Percentiles rank a stretch among this genome's conserved stretches.
phyloP scores from a whole-genome alignment of 164 flowering plant genomes.

The Santalum album region DNA sequence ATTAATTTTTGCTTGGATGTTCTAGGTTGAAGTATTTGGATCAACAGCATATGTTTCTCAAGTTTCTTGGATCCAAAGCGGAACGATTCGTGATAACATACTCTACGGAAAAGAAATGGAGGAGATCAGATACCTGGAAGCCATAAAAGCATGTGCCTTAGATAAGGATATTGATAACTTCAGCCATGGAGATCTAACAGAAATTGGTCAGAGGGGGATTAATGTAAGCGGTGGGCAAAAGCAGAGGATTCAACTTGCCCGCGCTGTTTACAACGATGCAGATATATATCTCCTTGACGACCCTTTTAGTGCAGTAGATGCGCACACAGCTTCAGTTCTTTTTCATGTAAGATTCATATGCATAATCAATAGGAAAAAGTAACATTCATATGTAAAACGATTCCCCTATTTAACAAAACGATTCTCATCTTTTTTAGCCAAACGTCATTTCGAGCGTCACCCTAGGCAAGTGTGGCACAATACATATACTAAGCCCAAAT shows the following conservation, averaged over 20 bases:
- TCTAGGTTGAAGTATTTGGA: constrained; percentile 55
- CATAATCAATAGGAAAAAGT: too few relatives aligned
- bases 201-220: constrained; percentile 88
- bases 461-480: too few relatives aligned
- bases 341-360: constrained; percentile 45
- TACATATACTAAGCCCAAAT: too few relatives aligned
- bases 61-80: constrained; percentile 86
- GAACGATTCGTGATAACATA: constrained; percentile 77
- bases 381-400: too few relatives aligned
- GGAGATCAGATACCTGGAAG: constrained; percentile 36
- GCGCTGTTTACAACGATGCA: constrained; percentile 82
- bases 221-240: constrained; percentile 97
- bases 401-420: too few relatives aligned
- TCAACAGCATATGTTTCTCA: constrained; percentile 82
- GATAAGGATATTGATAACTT: constrained; percentile 67
- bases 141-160: constrained; percentile 62
- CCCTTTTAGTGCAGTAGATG: constrained; percentile 96
- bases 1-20: not conserved
- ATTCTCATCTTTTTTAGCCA: too few relatives aligned
- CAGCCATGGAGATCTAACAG: constrained; percentile 79
- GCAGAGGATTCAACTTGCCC: constrained; percentile 87
- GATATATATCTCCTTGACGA: constrained; percentile 90
- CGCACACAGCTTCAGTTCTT: constrained; percentile 71
- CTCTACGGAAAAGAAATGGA: constrained; percentile 74
- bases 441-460: too few relatives aligned